Conservation (phyloP, 2,329 filamentous ascomycete species). For the Ophiostoma sp. region DNA sequence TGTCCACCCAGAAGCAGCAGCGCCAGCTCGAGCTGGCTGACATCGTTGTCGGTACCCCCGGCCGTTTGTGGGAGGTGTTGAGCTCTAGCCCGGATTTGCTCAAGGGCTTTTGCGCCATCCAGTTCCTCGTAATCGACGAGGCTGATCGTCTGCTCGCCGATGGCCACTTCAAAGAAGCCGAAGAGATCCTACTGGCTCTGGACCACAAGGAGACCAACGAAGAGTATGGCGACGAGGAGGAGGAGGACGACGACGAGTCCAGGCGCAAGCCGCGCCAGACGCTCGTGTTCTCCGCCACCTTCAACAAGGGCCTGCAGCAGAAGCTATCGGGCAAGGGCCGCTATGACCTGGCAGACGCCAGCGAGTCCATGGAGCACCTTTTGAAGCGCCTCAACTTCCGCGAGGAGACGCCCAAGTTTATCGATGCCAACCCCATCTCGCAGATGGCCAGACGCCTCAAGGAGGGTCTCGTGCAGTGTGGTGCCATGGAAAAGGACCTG, state of each 20-base stretch:
- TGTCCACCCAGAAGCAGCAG: constrained; percentile 93
- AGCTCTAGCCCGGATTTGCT: constrained; percentile 67
- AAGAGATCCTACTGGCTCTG: constrained; percentile 77
- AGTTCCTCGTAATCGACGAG: constrained; percentile 87
- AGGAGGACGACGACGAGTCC: constrained; percentile 34
- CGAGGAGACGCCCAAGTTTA: constrained; percentile 76
- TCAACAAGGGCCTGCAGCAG: constrained; percentile 84
- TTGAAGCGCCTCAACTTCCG: constrained; percentile 85
- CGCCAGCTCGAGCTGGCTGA: constrained; percentile 78
- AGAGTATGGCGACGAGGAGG: constrained; percentile 40
- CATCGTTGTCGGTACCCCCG: constrained; percentile 88
- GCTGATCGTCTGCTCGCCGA: constrained; percentile 87
- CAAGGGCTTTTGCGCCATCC: constrained; percentile 63
- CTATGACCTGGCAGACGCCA: constrained; percentile 62
- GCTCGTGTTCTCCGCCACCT: constrained; percentile 93
- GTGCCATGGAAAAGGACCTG: constrained; percentile 91
- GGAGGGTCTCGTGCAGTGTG: constrained; percentile 88
- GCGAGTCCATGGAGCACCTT: constrained; percentile 87
- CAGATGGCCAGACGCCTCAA: constrained; percentile 84
- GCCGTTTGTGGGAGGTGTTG: constrained; percentile 89
- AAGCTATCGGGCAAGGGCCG: constrained; percentile 77
- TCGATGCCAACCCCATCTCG: constrained; percentile 82
- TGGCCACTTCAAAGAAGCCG: constrained; percentile 90
- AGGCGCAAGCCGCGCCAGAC: constrained; percentile 61
- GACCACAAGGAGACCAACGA: constrained; percentile 63